phyloP scores from a whole-genome alignment of 345 rosid species.

The Eucalyptus pauciflora region DNA sequence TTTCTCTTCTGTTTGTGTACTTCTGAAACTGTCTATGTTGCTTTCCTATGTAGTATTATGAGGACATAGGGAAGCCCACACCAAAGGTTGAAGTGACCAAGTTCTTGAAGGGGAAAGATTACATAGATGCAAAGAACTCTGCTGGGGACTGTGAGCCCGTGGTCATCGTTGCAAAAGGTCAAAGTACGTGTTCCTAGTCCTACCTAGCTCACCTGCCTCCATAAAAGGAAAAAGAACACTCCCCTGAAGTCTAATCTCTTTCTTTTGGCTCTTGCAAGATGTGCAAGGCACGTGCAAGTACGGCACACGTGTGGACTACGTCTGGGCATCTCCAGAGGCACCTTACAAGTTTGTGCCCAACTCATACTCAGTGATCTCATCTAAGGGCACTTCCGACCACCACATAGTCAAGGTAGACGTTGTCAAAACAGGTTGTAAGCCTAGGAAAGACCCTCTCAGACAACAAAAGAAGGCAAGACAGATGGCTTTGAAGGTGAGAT shows the following conservation, averaged over 20 bases:
- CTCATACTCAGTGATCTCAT: slow-evolving; percentile 73
- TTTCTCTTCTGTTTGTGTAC: neutral
- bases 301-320: slow-evolving; percentile 82
- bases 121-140: slow-evolving; percentile 56
- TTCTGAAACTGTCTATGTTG: neutral
- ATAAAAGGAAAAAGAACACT: neutral
- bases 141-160: slow-evolving; percentile 95
- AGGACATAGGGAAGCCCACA: slow-evolving; percentile 80
- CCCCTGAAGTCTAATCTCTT: neutral
- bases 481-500: slow-evolving; percentile 10
- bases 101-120: slow-evolving; percentile 53
- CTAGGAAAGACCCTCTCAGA: slow-evolving; percentile 7
- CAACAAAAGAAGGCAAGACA: slow-evolving; percentile 16
- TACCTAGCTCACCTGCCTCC: neutral
- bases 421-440: slow-evolving; percentile 9
- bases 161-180: slow-evolving; percentile 92
- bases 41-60: slow-evolving; percentile 45
- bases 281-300: slow-evolving; percentile 99
- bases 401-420: slow-evolving; percentile 85
- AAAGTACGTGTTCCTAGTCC: slow-evolving; percentile 25
- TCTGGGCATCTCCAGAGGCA: slow-evolving; percentile 50
- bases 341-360: slow-evolving; percentile 62
- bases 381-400: slow-evolving; percentile 92
- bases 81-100: slow-evolving; percentile 68
- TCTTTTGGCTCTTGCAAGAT: slow-evolving; percentile 18